phyloP scores from a whole-genome alignment of 345 rosid species.

The Eucalyptus camaldulensis region DNA sequence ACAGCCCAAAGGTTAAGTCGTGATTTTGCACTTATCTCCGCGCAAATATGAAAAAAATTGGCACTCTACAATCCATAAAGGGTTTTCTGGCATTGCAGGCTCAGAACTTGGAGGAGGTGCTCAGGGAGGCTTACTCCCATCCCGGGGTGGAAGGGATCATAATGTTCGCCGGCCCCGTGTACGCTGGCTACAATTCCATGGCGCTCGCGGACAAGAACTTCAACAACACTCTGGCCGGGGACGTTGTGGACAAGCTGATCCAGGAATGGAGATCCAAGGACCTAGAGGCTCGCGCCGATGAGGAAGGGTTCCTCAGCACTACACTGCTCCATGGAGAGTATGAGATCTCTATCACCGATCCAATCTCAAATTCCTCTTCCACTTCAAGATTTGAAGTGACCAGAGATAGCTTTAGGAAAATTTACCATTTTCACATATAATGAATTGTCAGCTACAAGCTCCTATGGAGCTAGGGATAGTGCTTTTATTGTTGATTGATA shows the following conservation, averaged over 20 bases:
- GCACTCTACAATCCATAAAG: not conserved
- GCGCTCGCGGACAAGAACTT: conserved; percentile 34
- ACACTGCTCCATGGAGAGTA: conserved; percentile 50
- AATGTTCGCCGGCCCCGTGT: conserved; percentile 47
- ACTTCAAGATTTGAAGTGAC: conserved; percentile 15
- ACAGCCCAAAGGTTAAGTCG: not conserved
- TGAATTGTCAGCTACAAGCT: not conserved
- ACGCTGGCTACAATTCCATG: conserved; percentile 33
- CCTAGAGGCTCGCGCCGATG: not conserved
- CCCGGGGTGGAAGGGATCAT: conserved; percentile 64
- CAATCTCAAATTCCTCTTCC: conserved; percentile 8
- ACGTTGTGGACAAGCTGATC: conserved; percentile 54
- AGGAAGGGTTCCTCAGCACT: conserved; percentile 10
- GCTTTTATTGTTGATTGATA: not conserved
- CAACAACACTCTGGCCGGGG: conserved; percentile 35
- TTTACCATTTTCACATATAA: not conserved
- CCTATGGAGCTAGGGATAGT: not conserved
- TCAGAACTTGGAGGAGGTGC: conserved; percentile 35
- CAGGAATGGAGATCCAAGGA: conserved; percentile 26
- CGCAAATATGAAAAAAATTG: not conserved
- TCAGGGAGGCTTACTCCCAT: conserved; percentile 60
- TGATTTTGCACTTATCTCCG: not conserved
- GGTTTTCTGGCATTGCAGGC: not conserved
- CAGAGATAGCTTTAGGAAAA: not conserved
- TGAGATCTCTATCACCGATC: conserved; percentile 17